Base-by-base conservation (phyloP, 768 basidiomycete genomes). In the Pleurotus sapidus region DNA sequence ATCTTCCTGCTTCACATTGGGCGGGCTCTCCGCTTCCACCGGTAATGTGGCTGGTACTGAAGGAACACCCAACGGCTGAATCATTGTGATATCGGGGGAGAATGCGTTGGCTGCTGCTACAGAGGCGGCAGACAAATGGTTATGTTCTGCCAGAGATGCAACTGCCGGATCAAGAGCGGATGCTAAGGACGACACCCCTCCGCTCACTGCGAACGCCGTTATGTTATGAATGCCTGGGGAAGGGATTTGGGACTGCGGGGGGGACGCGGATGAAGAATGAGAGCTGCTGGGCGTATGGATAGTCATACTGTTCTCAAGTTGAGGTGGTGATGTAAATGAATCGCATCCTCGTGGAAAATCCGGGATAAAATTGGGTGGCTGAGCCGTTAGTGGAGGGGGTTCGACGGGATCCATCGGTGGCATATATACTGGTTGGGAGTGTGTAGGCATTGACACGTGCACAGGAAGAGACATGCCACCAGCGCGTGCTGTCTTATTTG, bases 81-180 rank as follows among this genome's bases (percentile, higher is more conserved):
- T 59, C 56, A 42, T 62, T 61, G 27, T 59, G 39, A 25, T 61
- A 55, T 49, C 55, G 60, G 24, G 64, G 61, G 9, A 66, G 67
- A 47, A 64, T 64, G 49, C 71, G 74, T 34, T 77, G 61, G 74
- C 76, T 34, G 75, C 71, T 20, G 51, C 23, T n/a, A 25, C 15
- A 15, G 51, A 42, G 18, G 51, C 18, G 15, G 25, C 37, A 34
- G 30, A 34, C 37, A 50, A 12, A 49, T 74, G 73, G 66, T 72
- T 76, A 47, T 73, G 75, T 20, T 60, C 66, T 17, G 61, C 65
- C 30, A 34, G 30, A 12, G 69, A 60, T 25, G 71, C 66, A 46
- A 62, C 66, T 37, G 70, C 63, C 24, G 72, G 74, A 61, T 77
- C 77, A 49, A 80, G 71, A 20, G 78, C 76, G 51, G 77, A 72